Conservation (phyloP, 805 yeast genomes). For the Candida dajiaensis region DNA sequence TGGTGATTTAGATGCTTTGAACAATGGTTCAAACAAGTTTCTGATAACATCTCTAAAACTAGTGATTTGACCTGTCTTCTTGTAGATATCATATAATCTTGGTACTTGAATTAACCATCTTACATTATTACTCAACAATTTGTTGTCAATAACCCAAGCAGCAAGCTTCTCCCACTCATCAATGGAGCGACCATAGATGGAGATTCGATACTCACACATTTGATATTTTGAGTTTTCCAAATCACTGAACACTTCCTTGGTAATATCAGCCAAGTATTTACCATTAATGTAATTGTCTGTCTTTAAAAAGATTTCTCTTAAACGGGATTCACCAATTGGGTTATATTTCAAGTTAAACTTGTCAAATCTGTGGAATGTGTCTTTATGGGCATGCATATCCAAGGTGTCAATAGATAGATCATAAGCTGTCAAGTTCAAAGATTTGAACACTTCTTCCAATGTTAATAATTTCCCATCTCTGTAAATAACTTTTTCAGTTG, state of each 20-base stretch:
- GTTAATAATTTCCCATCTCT: conserved; percentile 90
- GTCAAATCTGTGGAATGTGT: conserved; percentile 96
- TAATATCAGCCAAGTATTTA: conserved; percentile 83
- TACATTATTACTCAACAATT: conserved; percentile 85
- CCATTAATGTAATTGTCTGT: conserved; percentile 93
- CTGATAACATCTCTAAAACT: conserved; percentile 71
- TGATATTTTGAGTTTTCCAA: conserved; percentile 93
- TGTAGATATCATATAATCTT: conserved; percentile 84
- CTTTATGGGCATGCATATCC: conserved; percentile 99
- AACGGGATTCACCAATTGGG: conserved; percentile 96
- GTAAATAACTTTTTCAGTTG: conserved; percentile 85
- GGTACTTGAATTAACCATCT: conserved; percentile 98
- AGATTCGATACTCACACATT: conserved; percentile 94
- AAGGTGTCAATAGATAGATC: conserved; percentile 93
- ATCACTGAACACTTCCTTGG: conserved; percentile 90
- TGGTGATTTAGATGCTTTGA: conserved; percentile 86
- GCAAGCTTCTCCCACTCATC: conserved; percentile 97
- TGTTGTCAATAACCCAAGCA: conserved; percentile 90
- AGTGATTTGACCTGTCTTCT: conserved; percentile 61
- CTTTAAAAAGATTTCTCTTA: conserved; percentile 91
- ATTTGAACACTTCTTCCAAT: conserved; percentile 82
- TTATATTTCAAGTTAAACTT: conserved; percentile 95
- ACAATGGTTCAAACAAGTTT: conserved; percentile 82
- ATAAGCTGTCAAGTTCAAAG: conserved; percentile 86
- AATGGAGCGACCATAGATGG: conserved; percentile 83